Conservation (phyloP, 495 filamentous ascomycete species). For the Neurospora sp. region DNA sequence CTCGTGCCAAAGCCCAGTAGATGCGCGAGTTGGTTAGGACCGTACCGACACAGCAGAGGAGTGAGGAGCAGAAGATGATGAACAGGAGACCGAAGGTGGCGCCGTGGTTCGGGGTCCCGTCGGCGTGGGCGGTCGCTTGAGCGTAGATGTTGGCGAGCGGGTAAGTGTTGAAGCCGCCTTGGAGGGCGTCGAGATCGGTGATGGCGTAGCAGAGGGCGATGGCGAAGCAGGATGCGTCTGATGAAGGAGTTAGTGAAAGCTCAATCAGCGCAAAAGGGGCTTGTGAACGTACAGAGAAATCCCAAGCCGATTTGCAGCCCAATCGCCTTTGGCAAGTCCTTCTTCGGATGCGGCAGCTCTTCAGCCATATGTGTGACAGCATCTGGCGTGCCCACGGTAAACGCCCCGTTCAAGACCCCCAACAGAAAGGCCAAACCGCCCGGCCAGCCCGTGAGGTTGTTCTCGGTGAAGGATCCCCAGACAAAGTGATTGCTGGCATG, state of each 20-base stretch:
- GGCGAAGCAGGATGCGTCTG: conserved; percentile 59
- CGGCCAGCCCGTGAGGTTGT: conserved; percentile 57
- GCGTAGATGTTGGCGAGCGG: conserved; percentile 70
- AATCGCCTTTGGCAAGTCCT: conserved; percentile 55
- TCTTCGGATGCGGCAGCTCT: conserved; percentile 59
- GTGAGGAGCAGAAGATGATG: conserved; percentile 53
- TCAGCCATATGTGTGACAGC: conserved; percentile 66
- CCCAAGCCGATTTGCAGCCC: conserved; percentile 48
- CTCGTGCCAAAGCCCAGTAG: conserved; percentile 75
- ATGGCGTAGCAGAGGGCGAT: conserved; percentile 66
- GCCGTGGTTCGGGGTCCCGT: conserved; percentile 27
- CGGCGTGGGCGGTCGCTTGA: conserved; percentile 54
- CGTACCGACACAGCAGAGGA: conserved; percentile 54
- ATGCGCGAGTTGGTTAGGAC: conserved; percentile 71
- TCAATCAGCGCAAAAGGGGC: no score
- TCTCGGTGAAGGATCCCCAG: conserved; percentile 47
- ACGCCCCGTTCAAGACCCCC: conserved; percentile 81
- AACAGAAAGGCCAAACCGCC: conserved; percentile 68
- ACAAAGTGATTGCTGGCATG: conserved; percentile 50
- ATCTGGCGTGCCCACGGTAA: conserved; percentile 73
- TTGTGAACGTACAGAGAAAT: conserved; percentile 19
- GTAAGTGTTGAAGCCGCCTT: conserved; percentile 47
- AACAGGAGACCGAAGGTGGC: conserved; percentile 57
- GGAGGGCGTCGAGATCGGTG: conserved; percentile 50
- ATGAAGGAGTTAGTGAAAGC: neutral